Percentiles rank a stretch among this genome's conserved stretches.
Evolutionary conservation across 352 stramenopile species (phyloP).

Genomic region (Phytophthora litchii): DNA sequence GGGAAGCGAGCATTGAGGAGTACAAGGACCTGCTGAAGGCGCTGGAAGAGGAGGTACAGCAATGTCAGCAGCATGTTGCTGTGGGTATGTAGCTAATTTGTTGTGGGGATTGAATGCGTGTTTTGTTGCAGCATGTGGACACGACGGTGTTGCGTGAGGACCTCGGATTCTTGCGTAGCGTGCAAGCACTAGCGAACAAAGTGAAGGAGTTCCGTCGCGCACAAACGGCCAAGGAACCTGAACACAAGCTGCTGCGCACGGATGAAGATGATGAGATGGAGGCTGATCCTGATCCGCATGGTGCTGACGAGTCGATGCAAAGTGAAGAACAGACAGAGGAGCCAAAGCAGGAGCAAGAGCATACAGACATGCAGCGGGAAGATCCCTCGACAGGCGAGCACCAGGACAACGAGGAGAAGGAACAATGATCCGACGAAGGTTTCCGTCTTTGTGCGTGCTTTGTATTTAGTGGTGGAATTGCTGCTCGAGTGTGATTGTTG

Average conservation of each 20-base stretch:
- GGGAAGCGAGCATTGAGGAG: constrained; percentile 38
- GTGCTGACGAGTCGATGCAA: constrained; percentile 6
- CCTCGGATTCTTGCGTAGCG: constrained; percentile 60
- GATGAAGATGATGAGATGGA: constrained; percentile 21
- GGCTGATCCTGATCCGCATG: constrained; percentile 9
- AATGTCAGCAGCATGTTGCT: background rate
- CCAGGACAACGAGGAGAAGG: constrained; percentile 8
- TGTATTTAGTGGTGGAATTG: constrained; percentile 13
- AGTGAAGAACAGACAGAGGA: constrained; percentile 10
- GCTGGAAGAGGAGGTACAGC: constrained; percentile 52
- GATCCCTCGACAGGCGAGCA: constrained; percentile 6
- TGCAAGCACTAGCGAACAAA: constrained; percentile 61
- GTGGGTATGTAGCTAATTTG: constrained; percentile 3
- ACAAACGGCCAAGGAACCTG: constrained; percentile 28
- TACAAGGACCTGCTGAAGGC: constrained; percentile 55
- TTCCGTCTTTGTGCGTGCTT: background rate
- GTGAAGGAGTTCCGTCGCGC: constrained; percentile 38
- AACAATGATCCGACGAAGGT: constrained; percentile 1
- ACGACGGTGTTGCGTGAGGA: constrained; percentile 51
- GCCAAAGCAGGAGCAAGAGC: constrained; percentile 12
- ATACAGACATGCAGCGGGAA: constrained; percentile 6
- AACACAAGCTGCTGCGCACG: constrained; percentile 34
- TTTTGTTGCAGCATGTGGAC: constrained; percentile 51
- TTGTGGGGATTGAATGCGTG: constrained; percentile 5
- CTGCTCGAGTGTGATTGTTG: background rate